Percentiles rank a stretch among this genome's conserved stretches.
Evolutionary conservation across 106 monocot genomes (phyloP).

Genomic region (Allium sativum): DNA sequence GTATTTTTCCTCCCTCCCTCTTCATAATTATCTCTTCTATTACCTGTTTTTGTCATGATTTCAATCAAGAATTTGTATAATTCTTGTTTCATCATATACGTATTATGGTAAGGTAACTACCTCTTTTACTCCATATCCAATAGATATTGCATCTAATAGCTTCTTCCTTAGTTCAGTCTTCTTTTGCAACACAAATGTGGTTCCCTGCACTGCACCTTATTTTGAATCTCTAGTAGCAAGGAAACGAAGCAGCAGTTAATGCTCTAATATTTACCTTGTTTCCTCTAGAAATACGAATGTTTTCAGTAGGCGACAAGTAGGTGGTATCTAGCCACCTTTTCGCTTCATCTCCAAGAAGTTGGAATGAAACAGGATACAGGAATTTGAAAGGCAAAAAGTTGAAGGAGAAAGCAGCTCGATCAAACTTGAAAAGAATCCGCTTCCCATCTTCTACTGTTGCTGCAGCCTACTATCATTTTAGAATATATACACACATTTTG

Average conservation of each 20-base stretch:
- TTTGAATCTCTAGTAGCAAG: conserved; percentile 7
- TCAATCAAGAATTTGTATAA: background rate
- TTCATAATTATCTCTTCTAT: conserved; percentile 63
- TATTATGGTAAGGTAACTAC: conserved; percentile 12
- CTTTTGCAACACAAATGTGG: conserved; percentile 92
- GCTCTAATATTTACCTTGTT: conserved; percentile 53
- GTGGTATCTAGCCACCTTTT: conserved; percentile 98
- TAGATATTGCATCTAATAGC: conserved; percentile 66
- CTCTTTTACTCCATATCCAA: conserved; percentile 39
- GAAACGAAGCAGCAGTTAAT: background rate
- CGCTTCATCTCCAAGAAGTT: conserved; percentile 94
- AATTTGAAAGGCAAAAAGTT: conserved; percentile 92
- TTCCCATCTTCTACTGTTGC: conserved; percentile 70
- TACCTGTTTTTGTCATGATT: conserved; percentile 20
- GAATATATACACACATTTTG: background rate
- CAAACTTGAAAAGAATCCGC: conserved; percentile 80
- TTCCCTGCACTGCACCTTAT: conserved; percentile 70
- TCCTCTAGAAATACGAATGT: conserved; percentile 89
- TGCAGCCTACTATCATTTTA: conserved; percentile 45
- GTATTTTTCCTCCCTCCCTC: too few relatives aligned
- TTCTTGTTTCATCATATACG: too few relatives aligned
- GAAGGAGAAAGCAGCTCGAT: conserved; percentile 85
- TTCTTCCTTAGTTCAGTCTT: conserved; percentile 62
- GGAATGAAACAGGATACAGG: conserved; percentile 94
- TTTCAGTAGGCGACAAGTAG: conserved; percentile 72